Evolutionary conservation across 1,284 basidiomycete species (phyloP).

Genomic region (Papiliotrema flavescens): DNA sequence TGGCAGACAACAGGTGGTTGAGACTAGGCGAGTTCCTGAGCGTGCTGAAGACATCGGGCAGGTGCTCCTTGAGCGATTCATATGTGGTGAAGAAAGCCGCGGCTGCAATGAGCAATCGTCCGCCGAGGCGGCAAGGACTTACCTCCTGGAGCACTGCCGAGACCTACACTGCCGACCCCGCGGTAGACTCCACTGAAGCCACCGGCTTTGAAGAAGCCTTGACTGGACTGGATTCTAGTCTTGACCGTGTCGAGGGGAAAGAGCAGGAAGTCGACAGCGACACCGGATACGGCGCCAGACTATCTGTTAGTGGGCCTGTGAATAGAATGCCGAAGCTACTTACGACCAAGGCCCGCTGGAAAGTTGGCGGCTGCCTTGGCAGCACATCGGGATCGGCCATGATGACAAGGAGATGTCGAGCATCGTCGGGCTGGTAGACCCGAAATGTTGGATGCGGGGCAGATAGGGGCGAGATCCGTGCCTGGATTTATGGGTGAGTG

Average conservation of each 20-base stretch:
- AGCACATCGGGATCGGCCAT: conserved; percentile 12
- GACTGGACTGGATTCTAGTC: conserved; percentile 82
- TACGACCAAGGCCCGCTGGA: conserved; percentile 38
- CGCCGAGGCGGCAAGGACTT: conserved; percentile 40
- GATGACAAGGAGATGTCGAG: neutral
- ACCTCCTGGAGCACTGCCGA: conserved; percentile 96
- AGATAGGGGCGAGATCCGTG: neutral
- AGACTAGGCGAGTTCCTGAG: conserved; percentile 59
- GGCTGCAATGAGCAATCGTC: conserved; percentile 54
- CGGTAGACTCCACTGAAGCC: conserved; percentile 91
- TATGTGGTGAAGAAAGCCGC: conserved; percentile 95
- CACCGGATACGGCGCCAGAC: conserved; percentile 84
- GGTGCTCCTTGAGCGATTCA: conserved; percentile 74
- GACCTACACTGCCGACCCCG: conserved; percentile 89
- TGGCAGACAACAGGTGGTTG: conserved; percentile 77
- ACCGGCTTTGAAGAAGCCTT: conserved; percentile 81
- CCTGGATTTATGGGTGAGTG: neutral
- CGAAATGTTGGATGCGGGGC: neutral
- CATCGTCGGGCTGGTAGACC: neutral
- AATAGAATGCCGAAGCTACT: conserved; percentile 8
- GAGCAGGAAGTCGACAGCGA: conserved; percentile 88
- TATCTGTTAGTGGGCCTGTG: conserved; percentile 36
- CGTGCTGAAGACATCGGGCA: conserved; percentile 54
- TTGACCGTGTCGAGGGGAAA: conserved; percentile 97
- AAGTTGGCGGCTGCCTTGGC: conserved; percentile 25